phyloP scores from a whole-genome alignment of 345 rosid species.

The Boechera stricta region DNA sequence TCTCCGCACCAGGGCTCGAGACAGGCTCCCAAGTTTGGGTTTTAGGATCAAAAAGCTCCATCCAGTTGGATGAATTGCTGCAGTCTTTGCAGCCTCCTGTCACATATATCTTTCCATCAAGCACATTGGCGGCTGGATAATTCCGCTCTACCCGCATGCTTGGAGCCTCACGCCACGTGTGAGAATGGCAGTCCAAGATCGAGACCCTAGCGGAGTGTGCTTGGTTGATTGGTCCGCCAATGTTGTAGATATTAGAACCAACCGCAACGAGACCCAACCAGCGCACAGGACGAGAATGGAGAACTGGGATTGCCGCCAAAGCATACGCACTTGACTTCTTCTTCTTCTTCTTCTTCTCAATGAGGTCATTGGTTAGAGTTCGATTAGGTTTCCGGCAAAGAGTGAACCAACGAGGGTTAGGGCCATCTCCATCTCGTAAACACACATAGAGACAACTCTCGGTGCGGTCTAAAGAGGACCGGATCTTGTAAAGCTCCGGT shows the following conservation, averaged over 20 bases:
- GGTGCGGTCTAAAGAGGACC: conserved; percentile 41
- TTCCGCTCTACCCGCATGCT: conserved; percentile 55
- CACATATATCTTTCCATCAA: conserved; percentile 62
- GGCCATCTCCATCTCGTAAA: conserved; percentile 43
- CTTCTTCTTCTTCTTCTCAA: background rate
- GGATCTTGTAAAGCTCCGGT: conserved; percentile 55
- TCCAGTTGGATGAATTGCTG: conserved; percentile 57
- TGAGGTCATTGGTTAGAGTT: conserved; percentile 33
- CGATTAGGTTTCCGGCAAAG: conserved; percentile 44
- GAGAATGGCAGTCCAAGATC: conserved; percentile 63
- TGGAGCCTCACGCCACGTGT: conserved; percentile 60
- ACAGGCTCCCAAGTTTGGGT: conserved; percentile 49
- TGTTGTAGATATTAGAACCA: conserved; percentile 53
- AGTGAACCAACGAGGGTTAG: conserved; percentile 51
- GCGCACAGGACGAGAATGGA: conserved; percentile 40
- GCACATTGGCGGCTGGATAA: conserved; percentile 56
- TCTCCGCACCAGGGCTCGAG: background rate
- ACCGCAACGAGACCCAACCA: conserved; percentile 6
- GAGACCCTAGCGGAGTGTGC: conserved; percentile 57
- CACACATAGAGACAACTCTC: conserved; percentile 63
- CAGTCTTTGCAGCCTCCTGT: conserved; percentile 65
- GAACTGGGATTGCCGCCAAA: conserved; percentile 39
- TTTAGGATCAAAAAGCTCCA: conserved; percentile 67
- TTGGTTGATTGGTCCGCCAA: conserved; percentile 57
- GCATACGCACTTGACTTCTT: background rate